A percentile compares a stretch with the other conserved stretches of the same genome.
Conservation (phyloP, 176 grass and related monocot species). For the Oropetium thomaeum region DNA sequence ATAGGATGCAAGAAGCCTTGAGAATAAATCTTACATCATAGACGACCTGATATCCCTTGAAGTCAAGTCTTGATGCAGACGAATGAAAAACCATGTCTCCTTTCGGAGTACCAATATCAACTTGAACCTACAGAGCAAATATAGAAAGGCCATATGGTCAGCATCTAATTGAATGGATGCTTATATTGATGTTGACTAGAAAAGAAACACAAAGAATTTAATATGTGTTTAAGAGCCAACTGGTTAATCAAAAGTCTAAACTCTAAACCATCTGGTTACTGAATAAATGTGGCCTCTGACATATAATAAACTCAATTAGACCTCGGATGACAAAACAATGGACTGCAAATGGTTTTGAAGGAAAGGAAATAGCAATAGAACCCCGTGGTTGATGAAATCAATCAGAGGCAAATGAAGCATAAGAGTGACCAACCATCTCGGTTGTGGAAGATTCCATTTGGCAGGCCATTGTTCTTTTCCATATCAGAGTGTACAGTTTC, state of each 20-base stretch:
- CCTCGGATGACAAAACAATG: not conserved
- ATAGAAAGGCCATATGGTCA: not conserved
- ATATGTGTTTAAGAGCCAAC: constrained; percentile 1
- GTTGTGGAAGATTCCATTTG: constrained; percentile 88
- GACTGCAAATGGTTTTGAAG: not conserved
- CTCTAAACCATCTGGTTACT: not conserved
- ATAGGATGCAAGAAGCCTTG: constrained; percentile 21
- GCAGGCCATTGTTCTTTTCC: constrained; percentile 85
- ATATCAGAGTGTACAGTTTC: constrained; percentile 88
- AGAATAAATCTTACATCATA: constrained; percentile 60
- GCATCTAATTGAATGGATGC: constrained; percentile 1
- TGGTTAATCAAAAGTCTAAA: too few relatives aligned
- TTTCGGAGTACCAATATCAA: constrained; percentile 67
- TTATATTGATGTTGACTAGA: constrained; percentile 6
- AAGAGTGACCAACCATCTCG: constrained; percentile 62
- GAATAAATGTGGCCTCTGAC: not conserved
- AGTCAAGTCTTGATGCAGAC: constrained; percentile 62
- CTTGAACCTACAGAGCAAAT: constrained; percentile 73
- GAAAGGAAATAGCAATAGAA: too few relatives aligned
- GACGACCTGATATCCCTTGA: constrained; percentile 76
- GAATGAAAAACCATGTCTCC: constrained; percentile 67
- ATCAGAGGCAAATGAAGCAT: constrained; percentile 13
- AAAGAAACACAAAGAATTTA: not conserved
- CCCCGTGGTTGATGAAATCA: constrained; percentile 32
- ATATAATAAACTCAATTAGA: too few relatives aligned